Evolutionary conservation across 305 asterid genomes (phyloP), one percentile per base, ranked within the genome.

Genomic region (Rubia peregrina): DNA sequence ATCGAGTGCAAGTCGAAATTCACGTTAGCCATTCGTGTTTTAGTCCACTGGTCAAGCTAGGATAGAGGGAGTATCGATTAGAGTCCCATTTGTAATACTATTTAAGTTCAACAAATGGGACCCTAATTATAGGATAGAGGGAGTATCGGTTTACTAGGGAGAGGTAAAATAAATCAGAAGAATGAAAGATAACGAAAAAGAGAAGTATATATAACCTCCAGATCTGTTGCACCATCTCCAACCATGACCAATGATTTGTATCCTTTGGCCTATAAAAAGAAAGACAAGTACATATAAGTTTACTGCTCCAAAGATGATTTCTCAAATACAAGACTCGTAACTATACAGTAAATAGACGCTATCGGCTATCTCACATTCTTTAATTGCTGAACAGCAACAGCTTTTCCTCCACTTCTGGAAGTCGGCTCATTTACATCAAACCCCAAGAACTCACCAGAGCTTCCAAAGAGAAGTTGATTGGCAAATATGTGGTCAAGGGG

Each of bases 201-300:
- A 44, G 66, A 21, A 17, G 61, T 22, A 46, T 2, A 46, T 75
- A 84, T 83, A 26, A 94, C 98, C 92, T 94, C 98, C 63, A 94
- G 97, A 84, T 94, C 97, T 64, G 98, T 91, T 70, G 97, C 97
- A 51, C 97, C 98, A 79, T 94, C 98, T 68, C 98, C 98, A 78
- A 94, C 86, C 98, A 94, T 94, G 79, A 91, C 95, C 65, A 94
- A n/a, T 51, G 85, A 83, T 73, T 79, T 82, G 85, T 82, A 88
- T 71, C 86, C 95, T 68, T 72, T 77, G 44, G 73, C 90, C 97
- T 93, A 89, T 19, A 76, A 72, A 68, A 30, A 49, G 30, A 26
- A 57, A 33, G 7, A 38, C 21, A 36, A 63, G 22, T 13, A 61
- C 13, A 14, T 19, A 42, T 69, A 59, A 57, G 70, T 48, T 36